Evolutionary conservation across 1,139 yeast genomes (phyloP), one percentile per base, ranked within the genome.

Genomic region (Meyerozyma carpophila): DNA sequence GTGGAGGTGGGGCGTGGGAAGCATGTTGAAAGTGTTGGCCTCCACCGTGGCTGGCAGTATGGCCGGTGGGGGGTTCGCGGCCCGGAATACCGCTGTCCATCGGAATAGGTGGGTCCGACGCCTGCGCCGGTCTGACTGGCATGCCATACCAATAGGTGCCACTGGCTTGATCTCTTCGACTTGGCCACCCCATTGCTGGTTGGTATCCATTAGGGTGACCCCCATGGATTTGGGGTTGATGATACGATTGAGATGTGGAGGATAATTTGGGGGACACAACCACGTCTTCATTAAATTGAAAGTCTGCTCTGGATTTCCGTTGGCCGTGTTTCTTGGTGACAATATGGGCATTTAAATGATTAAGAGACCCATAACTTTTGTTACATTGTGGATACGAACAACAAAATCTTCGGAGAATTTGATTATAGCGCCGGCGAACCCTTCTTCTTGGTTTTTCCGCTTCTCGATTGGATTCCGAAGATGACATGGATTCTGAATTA

Each of bases 321-420:
- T 73, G 74, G 7, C 94, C 94, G 57, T 85, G 94, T 41, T 75
- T 77, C 52, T 85, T 87, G 57, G 85, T 76, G 4, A 78, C 75
- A 18, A 85, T 82, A 58, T 85, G 94, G 11, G 91, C 85, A 59
- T 85, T 85, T 41, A 85, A 66, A 60, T 85, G 94, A 60, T 85
- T 85, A 41, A 85, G 66, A 20, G 89, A 82, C 2, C 94, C 94
- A 58, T 85, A 85, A 41, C 84, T 80, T 62, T 85, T 85, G 37
- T 74, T 66, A 56, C 94, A 85, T 2, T 77, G 79, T 9, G 76
- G 73, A 53, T 55, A 80, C 41, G 75, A 75, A 58, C 94, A 85
- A 40, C 65, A 68, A 62, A 83, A 85, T 37, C 82, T 65, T 39
- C 94, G 70, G 43, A 81, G 80, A 54, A 85, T 83, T 58, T 85